These are phyloP conservation scores for Ciborinia camelliae DNA, from an alignment of 2,329 filamentous ascomycete genomes.

Conservation along the genomic window DNA sequence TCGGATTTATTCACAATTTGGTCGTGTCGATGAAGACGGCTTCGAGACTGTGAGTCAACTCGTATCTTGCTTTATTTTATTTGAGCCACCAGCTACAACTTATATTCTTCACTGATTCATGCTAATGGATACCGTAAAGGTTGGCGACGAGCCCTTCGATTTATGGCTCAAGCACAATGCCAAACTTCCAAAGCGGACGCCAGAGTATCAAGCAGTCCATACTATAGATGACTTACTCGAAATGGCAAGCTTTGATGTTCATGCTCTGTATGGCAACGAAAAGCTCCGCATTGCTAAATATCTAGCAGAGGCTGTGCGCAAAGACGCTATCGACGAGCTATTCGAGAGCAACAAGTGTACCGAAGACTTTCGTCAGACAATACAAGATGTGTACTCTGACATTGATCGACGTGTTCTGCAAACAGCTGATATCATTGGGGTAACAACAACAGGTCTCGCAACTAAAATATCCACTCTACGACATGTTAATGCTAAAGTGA, in stretches of 20 bases:
- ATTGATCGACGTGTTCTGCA: slow-evolving; percentile 18
- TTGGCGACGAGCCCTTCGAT: slow-evolving; percentile 24
- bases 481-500: slow-evolving; percentile 40
- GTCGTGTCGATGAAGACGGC: slow-evolving; percentile 23
- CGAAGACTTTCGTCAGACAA: not conserved
- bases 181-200: not conserved
- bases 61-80: not conserved
- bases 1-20: slow-evolving; percentile 25
- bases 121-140: not conserved
- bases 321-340: slow-evolving; percentile 19
- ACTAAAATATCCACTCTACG: slow-evolving; percentile 43
- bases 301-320: slow-evolving; percentile 22
- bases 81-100: not conserved
- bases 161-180: slow-evolving; percentile 18
- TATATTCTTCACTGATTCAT: not conserved
- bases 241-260: slow-evolving; percentile 16
- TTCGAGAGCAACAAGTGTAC: slow-evolving; percentile 19
- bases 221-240: not conserved
- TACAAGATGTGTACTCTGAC: slow-evolving; percentile 20
- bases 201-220: not conserved
- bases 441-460: slow-evolving; percentile 53
- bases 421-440: slow-evolving; percentile 46
- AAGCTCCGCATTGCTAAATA: slow-evolving; percentile 21
- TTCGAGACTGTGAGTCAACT: slow-evolving; percentile 20
- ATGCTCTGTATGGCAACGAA: slow-evolving; percentile 14